Base-by-base conservation (phyloP, 78 protist species). In the Trichosphaerium sp. region DNA sequence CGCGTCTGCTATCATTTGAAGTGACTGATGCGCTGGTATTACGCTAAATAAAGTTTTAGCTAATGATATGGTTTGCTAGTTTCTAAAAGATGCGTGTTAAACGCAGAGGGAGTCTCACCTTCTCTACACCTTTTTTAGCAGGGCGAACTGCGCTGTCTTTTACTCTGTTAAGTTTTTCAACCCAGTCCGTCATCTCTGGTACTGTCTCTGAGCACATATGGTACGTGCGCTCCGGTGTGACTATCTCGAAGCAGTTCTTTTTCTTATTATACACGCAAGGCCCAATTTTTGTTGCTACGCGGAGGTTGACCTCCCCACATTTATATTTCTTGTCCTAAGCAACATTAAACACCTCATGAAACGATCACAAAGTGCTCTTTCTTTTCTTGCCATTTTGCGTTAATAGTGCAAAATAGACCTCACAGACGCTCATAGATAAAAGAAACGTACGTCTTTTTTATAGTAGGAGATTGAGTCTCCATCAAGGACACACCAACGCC, bases 141-240 rank as follows among this genome's bases (percentile, higher is more conserved):
- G 10, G 43, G 59, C 59, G 59, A 10, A 54, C 59, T 10, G 59
- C 59, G 10, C 43, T 34, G 32, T 32, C 59, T 12, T 10, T 6
- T 34, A 35, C 29, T 32, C 29, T 6, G 10, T 6, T 54, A n/a
- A 54, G 59, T 10, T 32, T 54, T 10, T 54, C 59, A 54, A 54
- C 32, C 6, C 43, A 35, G 28, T 54, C 59, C 10, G 29, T 35
- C 59, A 34, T 10, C 32, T 6, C 11, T 35, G 59, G 25, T 18
- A 44, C 28, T 44, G 18, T 44, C 51, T 21, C 21, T n/a, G 84
- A 42, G 42, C 62, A 49, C 32, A 78, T 71, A 41, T 62, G 71
- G 40, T 40, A 78, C 3, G 78, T 78, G 23, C 84, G 25, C 37
- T 71, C 62, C 48, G 84, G 84, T 41, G 84, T 78, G 48, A 64